These are phyloP conservation scores for Stephania yunnanensis DNA, from an alignment of 164 flowering plant species.

Conservation along the genomic window DNA sequence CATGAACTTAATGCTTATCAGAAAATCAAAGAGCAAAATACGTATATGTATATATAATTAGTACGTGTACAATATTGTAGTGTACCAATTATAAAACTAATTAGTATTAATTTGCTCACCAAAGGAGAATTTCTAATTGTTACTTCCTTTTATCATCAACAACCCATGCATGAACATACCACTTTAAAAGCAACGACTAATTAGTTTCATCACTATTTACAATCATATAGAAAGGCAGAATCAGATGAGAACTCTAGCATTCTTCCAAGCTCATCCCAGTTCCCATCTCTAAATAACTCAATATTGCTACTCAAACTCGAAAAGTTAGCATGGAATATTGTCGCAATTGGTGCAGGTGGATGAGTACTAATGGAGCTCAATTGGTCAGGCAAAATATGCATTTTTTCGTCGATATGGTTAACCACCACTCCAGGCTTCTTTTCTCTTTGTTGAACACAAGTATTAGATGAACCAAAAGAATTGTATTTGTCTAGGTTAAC, in stretches of 20 bases:
- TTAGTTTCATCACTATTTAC: neutral
- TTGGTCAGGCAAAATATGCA: constrained; percentile 11
- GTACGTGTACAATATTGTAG: no score
- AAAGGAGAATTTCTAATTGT: no score
- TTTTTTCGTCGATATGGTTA: constrained; percentile 14
- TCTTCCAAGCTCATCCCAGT: constrained; percentile 56
- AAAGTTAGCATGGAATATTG: constrained; percentile 14
- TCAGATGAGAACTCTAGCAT: constrained; percentile 31
- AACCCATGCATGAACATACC: no score
- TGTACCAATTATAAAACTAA: no score
- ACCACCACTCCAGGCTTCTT: constrained; percentile 14
- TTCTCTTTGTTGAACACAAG: constrained; percentile 11
- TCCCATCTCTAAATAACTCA: constrained; percentile 18
- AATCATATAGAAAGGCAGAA: constrained; percentile 15
- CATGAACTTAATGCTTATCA: no score
- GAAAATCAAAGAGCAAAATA: no score
- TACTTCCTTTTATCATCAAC: no score
- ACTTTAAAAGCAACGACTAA: no score
- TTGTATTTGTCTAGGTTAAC: constrained; percentile 21
- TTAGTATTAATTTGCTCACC: no score
- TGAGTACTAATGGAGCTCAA: constrained; percentile 14
- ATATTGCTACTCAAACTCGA: neutral
- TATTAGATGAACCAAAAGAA: constrained; percentile 12
- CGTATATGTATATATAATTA: no score
- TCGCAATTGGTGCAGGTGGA: constrained; percentile 11